Evolutionary conservation across 1,284 basidiomycete species (phyloP), one percentile per base, ranked within the genome.

Genomic region (Inonotus hispidus): DNA sequence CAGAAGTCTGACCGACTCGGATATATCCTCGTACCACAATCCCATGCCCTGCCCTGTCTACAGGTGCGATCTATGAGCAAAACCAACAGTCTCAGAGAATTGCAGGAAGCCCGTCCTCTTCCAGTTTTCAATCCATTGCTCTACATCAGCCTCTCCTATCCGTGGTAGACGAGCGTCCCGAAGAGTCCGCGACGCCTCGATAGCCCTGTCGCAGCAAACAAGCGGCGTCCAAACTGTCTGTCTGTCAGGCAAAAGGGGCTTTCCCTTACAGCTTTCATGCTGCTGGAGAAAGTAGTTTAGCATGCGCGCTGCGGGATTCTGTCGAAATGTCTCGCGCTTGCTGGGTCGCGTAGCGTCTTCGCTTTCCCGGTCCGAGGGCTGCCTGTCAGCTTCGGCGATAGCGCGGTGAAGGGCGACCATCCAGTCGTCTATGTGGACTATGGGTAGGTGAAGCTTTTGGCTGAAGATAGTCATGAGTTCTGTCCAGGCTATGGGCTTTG

Each of bases 401-500:
- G 46, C 2, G 32, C n/a, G 13, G 41, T 37, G 23, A 7, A 60
- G 25, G 7, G 8, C 29, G 6, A 14, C 38, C 32, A 63, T 47
- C 62, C 62, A 63, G 10, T 39, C 35, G 10, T 58, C 47, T 29
- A 43, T 47, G 7, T 49, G 47, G n/a, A 63, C 62, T 2, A 59
- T 29, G 16, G 55, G 63, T 8, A 64, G 13, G 1, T 25, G n/a
- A 2, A 64, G 50, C 13, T 37, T 16, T 14, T 41, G 32, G 2
- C 55, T 35, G 49, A 61, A 46, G 29, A 25, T 29, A 8, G 38
- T 3, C n/a, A 64, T 53, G 50, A 64, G 38, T 3, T 45, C 21
- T 1, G 53, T n/a, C 63, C 63, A 64, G 4, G 23, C 11, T 13
- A 56, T 53, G 7, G 63, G 63, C 35, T 29, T 37, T 2, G 71